Base-by-base conservation (phyloP, 2,329 filamentous ascomycete species). In the Metarhizium robertsii region DNA sequence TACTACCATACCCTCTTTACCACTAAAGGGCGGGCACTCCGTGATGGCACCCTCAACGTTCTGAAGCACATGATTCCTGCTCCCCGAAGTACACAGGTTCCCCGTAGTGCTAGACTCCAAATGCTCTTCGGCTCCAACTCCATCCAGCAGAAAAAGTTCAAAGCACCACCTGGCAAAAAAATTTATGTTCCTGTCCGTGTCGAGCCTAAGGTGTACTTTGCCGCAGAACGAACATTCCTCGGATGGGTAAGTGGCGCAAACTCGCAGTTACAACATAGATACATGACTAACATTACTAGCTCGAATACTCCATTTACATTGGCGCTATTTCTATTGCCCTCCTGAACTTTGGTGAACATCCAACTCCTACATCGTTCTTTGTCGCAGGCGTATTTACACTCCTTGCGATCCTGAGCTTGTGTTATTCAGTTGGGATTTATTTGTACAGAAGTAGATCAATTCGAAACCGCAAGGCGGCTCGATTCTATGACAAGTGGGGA, bases 161-260 rank as follows among this genome's bases (percentile, higher is more conserved):
- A 84, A 67, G 88, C 88, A 8, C 88, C 88, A 13, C 85, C 83
- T 69, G 88, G 88, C 54, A 92, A 92, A 82, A 89, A 89, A 70
- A 97, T 99, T 57, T 92, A 97, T 65, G 94, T 99, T 29, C 92
- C 92, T 14, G 87, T 97, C 55, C 85, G 94, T 51, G 92, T 99
- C 38, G 94, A 99, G 71, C 94, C 94, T 38, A 99, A 99, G 74
- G 94, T 99, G 52, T 96, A 91, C 71, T 96, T 99, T 68, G 94
- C 94, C 25, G 92, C 91, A 1, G 94, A 99, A 72, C 84, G 94
- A 61, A 99, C 94, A 1, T 99, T 96, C 73, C 80, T 99, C 56
- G 89, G 90, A 60, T 99, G 94, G 91, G 85, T 88, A 73, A 75
- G 83, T 74, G 18, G 30, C 45, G 11, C 25, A 10, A 45, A 25